These are phyloP conservation scores for Trichoderma atrobrunneum DNA, from an alignment of 2,329 filamentous ascomycete genomes.

Conservation along the genomic window DNA sequence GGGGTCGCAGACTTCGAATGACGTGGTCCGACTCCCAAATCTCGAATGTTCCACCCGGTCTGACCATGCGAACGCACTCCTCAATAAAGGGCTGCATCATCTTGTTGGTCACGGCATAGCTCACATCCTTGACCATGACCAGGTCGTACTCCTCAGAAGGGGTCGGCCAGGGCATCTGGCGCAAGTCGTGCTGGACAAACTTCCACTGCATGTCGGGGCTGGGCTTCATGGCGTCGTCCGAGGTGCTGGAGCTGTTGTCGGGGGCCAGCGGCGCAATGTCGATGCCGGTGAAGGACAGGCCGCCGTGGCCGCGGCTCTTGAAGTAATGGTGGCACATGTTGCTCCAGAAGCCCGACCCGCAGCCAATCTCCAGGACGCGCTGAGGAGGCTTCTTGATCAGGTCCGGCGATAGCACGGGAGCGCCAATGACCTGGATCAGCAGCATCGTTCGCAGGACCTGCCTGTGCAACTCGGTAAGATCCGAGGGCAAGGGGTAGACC, in stretches of 20 bases:
- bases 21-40: slow-evolving; percentile 87
- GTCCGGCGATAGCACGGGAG: slow-evolving; percentile 70
- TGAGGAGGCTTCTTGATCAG: slow-evolving; percentile 66
- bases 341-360: slow-evolving; percentile 87
- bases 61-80: slow-evolving; percentile 74
- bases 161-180: slow-evolving; percentile 73
- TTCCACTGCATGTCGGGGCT: slow-evolving; percentile 79
- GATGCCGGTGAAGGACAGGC: slow-evolving; percentile 76
- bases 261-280: slow-evolving; percentile 72
- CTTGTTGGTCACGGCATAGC: slow-evolving; percentile 60
- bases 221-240: slow-evolving; percentile 45
- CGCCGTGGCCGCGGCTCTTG: slow-evolving; percentile 61
- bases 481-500: slow-evolving; percentile 82
- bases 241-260: slow-evolving; percentile 32
- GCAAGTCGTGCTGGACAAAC: slow-evolving; percentile 85
- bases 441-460: slow-evolving; percentile 83
- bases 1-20: slow-evolving; percentile 77
- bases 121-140: slow-evolving; percentile 83
- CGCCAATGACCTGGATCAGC: slow-evolving; percentile 76
- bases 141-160: slow-evolving; percentile 78
- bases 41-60: slow-evolving; percentile 75
- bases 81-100: slow-evolving; percentile 58
- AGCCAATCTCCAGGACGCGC: slow-evolving; percentile 81
- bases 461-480: slow-evolving; percentile 81
- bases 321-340: slow-evolving; percentile 83